These are phyloP conservation scores for Barnettozyma salicaria DNA, from an alignment of 805 yeast genomes.

Conservation along the genomic window DNA sequence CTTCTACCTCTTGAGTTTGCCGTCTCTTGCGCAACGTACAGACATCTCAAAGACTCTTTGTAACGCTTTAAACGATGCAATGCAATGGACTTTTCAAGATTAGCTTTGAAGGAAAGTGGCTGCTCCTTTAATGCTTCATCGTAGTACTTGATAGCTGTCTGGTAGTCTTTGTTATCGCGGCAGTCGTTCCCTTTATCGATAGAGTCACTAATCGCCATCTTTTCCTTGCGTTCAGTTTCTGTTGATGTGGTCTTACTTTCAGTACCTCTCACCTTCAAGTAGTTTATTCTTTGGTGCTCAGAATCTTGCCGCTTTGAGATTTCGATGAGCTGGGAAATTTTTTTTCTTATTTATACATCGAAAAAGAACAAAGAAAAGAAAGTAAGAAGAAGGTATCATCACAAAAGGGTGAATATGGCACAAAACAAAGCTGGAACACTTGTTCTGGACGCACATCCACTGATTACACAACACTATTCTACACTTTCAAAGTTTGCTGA, in stretches of 20 bases:
- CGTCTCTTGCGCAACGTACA: conserved; percentile 36
- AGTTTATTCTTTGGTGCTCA: not conserved
- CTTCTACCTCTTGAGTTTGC: conserved; percentile 40
- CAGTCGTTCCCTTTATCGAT: conserved; percentile 33
- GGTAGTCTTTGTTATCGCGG: conserved; percentile 36
- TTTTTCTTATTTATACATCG: not conserved
- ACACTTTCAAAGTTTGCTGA: conserved; percentile 65
- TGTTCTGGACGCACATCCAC: conserved; percentile 92
- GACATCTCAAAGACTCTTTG: conserved; percentile 38
- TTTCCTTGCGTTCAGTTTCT: not conserved
- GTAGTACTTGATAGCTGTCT: conserved; percentile 36
- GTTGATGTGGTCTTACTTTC: too few relatives aligned
- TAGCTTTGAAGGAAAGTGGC: conserved; percentile 40
- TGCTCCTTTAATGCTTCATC: conserved; percentile 36
- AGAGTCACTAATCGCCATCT: conserved; percentile 30
- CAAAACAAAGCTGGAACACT: conserved; percentile 34
- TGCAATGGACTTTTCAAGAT: conserved; percentile 39
- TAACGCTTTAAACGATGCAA: conserved; percentile 37
- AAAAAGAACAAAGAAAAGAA: too few relatives aligned
- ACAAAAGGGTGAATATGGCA: too few relatives aligned
- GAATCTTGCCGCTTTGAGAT: conserved; percentile 5
- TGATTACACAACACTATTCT: conserved; percentile 78
- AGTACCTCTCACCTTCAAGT: too few relatives aligned
- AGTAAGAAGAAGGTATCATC: too few relatives aligned
- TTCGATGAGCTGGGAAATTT: conserved; percentile 10